Conservation (phyloP, 2,329 filamentous ascomycete species). For the Colletotrichum sp. region DNA sequence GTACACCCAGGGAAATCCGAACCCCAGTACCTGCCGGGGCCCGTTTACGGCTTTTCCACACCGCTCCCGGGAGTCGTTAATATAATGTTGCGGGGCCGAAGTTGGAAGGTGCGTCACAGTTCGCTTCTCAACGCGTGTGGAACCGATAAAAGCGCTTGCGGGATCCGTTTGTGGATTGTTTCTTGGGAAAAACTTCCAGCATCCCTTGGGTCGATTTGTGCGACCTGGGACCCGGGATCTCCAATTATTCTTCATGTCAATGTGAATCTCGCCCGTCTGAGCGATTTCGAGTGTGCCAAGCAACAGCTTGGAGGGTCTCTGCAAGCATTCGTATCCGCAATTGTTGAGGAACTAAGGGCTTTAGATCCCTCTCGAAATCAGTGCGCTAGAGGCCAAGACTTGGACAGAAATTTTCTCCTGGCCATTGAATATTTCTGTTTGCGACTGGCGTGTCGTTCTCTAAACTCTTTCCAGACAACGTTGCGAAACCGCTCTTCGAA, state of each 20-base stretch:
- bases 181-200: not conserved
- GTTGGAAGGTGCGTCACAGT: not conserved
- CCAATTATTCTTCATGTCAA: not conserved
- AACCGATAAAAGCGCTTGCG: not conserved
- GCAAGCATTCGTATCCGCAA: not conserved
- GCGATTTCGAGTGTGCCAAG: not conserved
- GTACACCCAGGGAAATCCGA: not conserved
- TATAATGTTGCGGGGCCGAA: not conserved
- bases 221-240: not conserved
- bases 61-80: not conserved
- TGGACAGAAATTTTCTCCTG: not conserved
- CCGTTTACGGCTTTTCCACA: not conserved
- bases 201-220: not conserved
- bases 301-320: not conserved
- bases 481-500: not conserved
- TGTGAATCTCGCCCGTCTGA: not conserved
- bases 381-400: not conserved
- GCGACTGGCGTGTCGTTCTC: not conserved
- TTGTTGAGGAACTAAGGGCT: not conserved
- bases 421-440: not conserved
- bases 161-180: not conserved
- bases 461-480: not conserved
- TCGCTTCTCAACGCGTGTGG: slow-evolving; percentile 5
- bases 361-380: not conserved
- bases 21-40: not conserved